phyloP scores from a whole-genome alignment of 148 eudicot genomes.

The Vaccinium darrowii region DNA sequence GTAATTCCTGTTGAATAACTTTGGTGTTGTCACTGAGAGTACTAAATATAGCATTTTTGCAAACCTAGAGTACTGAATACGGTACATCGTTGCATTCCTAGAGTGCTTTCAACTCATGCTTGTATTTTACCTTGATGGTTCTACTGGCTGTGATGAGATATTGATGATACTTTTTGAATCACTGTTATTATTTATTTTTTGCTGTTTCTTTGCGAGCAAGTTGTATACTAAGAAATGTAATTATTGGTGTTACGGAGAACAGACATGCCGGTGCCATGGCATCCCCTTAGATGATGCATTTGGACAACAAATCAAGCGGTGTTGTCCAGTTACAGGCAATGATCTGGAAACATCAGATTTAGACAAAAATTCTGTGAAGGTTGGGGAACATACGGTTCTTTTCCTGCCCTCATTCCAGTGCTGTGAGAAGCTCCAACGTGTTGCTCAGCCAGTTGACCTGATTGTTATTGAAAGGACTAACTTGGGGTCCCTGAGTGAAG shows the following conservation, averaged over 20 bases:
- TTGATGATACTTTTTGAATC: background rate
- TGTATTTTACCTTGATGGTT: background rate
- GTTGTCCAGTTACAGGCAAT: conserved; percentile 43
- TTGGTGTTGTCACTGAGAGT: background rate
- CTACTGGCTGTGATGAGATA: background rate
- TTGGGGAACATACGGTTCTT: conserved; percentile 54
- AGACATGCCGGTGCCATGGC: conserved; percentile 63
- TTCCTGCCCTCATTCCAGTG: conserved; percentile 53
- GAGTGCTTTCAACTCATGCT: background rate
- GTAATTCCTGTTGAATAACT: background rate
- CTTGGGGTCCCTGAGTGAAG: conserved; percentile 73
- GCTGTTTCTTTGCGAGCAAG: background rate
- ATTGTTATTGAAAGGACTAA: conserved; percentile 67
- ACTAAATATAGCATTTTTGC: background rate
- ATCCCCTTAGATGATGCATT: conserved; percentile 29
- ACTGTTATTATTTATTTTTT: background rate
- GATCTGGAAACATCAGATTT: conserved; percentile 30
- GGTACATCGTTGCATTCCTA: background rate
- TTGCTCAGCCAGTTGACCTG: conserved; percentile 50
- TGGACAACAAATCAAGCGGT: conserved; percentile 19
- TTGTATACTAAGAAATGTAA: background rate
- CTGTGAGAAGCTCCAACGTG: conserved; percentile 38
- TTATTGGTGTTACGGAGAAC: conserved; percentile 7
- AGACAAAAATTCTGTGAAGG: conserved; percentile 43
- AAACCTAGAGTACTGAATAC: background rate